Conservation (phyloP, 345 rosid genomes). For the Microcos paniculata region DNA sequence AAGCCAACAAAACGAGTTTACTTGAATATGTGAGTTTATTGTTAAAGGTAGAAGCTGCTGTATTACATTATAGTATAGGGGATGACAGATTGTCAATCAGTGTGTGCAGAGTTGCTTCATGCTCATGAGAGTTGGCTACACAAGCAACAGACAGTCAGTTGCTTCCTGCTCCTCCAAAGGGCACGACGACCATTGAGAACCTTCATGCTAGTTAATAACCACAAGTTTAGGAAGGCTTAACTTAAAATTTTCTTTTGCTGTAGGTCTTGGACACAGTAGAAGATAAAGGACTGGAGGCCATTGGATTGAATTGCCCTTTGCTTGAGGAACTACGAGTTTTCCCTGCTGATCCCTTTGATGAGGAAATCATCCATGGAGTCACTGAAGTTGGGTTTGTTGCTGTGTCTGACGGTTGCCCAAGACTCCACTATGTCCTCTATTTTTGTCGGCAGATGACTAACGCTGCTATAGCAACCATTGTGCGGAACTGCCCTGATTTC, state of each 20-base stretch:
- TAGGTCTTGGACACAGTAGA: conserved; percentile 70
- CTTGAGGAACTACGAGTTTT: conserved; percentile 76
- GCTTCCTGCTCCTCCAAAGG: neutral
- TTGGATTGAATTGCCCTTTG: conserved; percentile 50
- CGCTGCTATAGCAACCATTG: conserved; percentile 64
- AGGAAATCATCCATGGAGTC: conserved; percentile 48
- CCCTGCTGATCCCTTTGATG: conserved; percentile 64
- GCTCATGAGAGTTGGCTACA: neutral
- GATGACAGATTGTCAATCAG: neutral
- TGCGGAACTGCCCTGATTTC: conserved; percentile 64
- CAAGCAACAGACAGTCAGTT: neutral
- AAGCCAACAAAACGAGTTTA: neutral
- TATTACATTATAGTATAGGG: neutral
- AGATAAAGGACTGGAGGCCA: conserved; percentile 64
- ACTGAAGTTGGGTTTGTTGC: conserved; percentile 66
- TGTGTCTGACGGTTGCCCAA: conserved; percentile 57
- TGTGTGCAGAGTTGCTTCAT: neutral
- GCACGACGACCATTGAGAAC: neutral
- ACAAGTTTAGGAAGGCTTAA: neutral
- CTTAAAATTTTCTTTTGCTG: conserved; percentile 14
- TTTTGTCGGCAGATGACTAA: conserved; percentile 74
- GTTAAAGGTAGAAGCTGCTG: neutral
- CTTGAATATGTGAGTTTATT: neutral
- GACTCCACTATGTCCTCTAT: conserved; percentile 64
- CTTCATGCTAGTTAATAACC: neutral